Evolutionary conservation across 1,284 basidiomycete genomes (phyloP).

Genomic region (Cutaneotrichosporon cyanovorans): DNA sequence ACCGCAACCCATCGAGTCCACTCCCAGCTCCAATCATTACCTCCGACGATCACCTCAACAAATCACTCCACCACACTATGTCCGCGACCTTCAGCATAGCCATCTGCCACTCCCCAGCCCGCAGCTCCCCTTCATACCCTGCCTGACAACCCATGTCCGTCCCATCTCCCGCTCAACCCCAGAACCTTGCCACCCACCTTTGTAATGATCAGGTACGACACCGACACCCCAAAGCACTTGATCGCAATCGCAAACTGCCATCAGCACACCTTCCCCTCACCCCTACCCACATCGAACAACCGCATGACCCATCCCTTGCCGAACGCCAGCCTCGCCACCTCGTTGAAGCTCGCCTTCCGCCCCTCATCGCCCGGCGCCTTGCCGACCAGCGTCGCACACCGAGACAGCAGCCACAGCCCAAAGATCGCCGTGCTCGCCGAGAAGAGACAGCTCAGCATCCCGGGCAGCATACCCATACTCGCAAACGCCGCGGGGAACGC

Average conservation of each 20-base stretch:
- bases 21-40: too few relatives aligned
- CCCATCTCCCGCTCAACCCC: too few relatives aligned
- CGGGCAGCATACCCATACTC: constrained; percentile 74
- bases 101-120: too few relatives aligned
- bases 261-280: constrained; percentile 4
- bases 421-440: constrained; percentile 74
- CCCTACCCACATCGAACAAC: constrained; percentile 38
- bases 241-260: constrained; percentile 82
- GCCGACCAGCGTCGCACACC: constrained; percentile 70
- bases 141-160: too few relatives aligned
- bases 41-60: too few relatives aligned
- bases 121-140: too few relatives aligned
- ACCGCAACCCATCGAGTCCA: too few relatives aligned
- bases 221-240: constrained; percentile 94
- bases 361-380: constrained; percentile 45
- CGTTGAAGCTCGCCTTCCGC: constrained; percentile 72
- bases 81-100: too few relatives aligned
- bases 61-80: too few relatives aligned
- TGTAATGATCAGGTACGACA: constrained; percentile 91
- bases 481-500: constrained; percentile 64
- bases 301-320: constrained; percentile 44
- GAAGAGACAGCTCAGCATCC: constrained; percentile 77
- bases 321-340: constrained; percentile 75
- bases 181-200: constrained; percentile 54
- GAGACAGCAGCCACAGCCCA: constrained; percentile 80